Conservation (phyloP, 192 early-diverging fungal species). For the Helicostylum pulchrum region DNA sequence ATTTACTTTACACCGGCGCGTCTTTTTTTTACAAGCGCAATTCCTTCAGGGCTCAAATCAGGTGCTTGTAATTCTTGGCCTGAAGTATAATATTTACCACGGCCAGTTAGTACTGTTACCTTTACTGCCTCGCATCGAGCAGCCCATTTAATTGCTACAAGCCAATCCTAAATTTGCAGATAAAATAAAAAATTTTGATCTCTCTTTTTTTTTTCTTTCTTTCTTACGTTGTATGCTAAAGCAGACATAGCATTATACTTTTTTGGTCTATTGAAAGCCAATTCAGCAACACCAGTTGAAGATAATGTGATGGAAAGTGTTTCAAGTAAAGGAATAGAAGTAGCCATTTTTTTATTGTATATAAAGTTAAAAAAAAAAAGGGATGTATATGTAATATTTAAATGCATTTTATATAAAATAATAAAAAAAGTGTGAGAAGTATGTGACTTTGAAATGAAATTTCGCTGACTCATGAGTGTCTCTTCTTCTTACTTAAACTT, state of each 20-base stretch:
- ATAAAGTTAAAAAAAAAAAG: background rate
- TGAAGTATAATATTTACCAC: constrained; percentile 60
- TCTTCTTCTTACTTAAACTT: background rate
- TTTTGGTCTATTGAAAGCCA: constrained; percentile 62
- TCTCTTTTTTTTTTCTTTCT: background rate
- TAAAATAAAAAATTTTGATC: background rate
- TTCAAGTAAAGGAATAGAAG: constrained; percentile 38
- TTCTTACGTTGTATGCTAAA: constrained; percentile 44
- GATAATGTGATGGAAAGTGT: constrained; percentile 43
- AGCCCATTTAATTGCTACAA: constrained; percentile 55
- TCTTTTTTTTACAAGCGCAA: background rate
- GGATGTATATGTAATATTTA: background rate
- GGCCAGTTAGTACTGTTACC: constrained; percentile 60
- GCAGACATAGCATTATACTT: constrained; percentile 57
- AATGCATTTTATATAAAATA: background rate
- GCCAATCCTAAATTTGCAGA: constrained; percentile 46
- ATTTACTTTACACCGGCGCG: constrained; percentile 15
- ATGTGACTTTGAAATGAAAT: background rate
- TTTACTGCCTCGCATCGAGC: constrained; percentile 44
- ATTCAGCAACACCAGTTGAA: constrained; percentile 56
- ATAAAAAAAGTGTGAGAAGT: background rate
- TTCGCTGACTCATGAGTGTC: background rate
- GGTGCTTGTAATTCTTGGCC: constrained; percentile 57
- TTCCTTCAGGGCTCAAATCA: background rate
- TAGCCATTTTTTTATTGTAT: constrained; percentile 2